Percentiles rank a stretch among this genome's conserved stretches.
These are phyloP conservation scores for Melampsora allii-populina DNA, from an alignment of 1,284 basidiomycete genomes.

Conservation along the genomic window DNA sequence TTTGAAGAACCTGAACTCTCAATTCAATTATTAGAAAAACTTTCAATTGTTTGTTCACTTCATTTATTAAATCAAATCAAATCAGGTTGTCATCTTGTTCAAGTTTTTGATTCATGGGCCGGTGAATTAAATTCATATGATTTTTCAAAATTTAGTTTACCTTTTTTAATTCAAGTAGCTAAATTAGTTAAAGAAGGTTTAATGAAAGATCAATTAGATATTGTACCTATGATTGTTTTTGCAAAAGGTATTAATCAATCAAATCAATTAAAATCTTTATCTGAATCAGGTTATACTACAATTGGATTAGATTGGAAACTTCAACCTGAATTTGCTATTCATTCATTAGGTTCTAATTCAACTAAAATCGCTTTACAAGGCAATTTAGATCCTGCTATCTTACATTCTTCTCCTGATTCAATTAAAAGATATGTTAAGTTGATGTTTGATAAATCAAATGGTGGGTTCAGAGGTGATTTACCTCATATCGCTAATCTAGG, in stretches of 20 bases:
- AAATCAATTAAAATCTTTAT: slow-evolving; percentile 19
- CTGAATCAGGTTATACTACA: slow-evolving; percentile 50
- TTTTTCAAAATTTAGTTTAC: slow-evolving; percentile 71
- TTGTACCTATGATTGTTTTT: slow-evolving; percentile 75
- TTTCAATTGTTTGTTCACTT: slow-evolving; percentile 79
- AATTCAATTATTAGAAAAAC: slow-evolving; percentile 67
- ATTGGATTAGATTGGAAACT: slow-evolving; percentile 86
- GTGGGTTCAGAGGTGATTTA: slow-evolving; percentile 47
- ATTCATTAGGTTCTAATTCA: slow-evolving; percentile 56
- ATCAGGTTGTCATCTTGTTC: slow-evolving; percentile 77
- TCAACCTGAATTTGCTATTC: slow-evolving; percentile 67
- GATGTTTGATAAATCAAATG: slow-evolving; percentile 72
- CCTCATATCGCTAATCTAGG: slow-evolving; percentile 80
- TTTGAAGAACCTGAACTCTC: slow-evolving; percentile 82
- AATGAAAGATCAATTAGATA: background rate
- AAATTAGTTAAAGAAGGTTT: slow-evolving; percentile 17
- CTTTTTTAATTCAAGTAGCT: slow-evolving; percentile 64
- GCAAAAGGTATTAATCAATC: slow-evolving; percentile 70
- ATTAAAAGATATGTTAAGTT: slow-evolving; percentile 82
- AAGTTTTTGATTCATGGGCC: slow-evolving; percentile 94
- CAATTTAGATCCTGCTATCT: slow-evolving; percentile 75
- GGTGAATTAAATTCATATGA: slow-evolving; percentile 82
- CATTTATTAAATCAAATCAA: slow-evolving; percentile 84
- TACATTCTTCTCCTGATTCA: slow-evolving; percentile 81
- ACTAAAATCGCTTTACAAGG: slow-evolving; percentile 77